phyloP scores from a whole-genome alignment of 306 rosid species.

The Quercus rubra region DNA sequence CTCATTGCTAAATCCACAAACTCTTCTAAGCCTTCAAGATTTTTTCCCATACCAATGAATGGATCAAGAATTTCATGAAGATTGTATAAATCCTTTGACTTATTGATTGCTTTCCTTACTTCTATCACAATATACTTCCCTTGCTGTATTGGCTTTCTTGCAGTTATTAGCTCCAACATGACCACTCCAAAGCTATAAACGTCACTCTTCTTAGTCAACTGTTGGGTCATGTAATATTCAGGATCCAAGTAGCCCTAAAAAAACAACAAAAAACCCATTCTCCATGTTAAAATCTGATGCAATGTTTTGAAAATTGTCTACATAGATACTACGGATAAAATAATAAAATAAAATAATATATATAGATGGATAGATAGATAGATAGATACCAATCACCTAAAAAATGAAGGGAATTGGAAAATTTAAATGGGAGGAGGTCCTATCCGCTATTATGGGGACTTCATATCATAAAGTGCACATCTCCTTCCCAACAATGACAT shows the following conservation, averaged over 20 bases:
- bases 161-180: conserved; percentile 40
- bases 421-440: not conserved
- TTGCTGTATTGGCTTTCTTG: conserved; percentile 34
- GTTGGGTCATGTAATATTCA: conserved; percentile 45
- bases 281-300: not conserved
- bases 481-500: not conserved
- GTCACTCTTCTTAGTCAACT: conserved; percentile 43
- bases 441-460: not conserved
- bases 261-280: not conserved
- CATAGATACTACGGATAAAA: not conserved
- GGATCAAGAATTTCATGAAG: conserved; percentile 31
- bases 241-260: conserved; percentile 52
- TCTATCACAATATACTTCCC: conserved; percentile 38
- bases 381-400: not conserved
- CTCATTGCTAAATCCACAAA: conserved; percentile 39
- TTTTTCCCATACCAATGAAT: conserved; percentile 8
- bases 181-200: conserved; percentile 52
- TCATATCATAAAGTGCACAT: not conserved
- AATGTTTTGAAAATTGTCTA: not conserved
- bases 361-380: too few relatives aligned
- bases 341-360: too few relatives aligned
- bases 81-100: conserved; percentile 22
- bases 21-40: conserved; percentile 18
- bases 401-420: too few relatives aligned
- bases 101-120: conserved; percentile 20